Percentiles rank a stretch among this genome's conserved stretches.
Evolutionary conservation across 108 stramenopile genomes (phyloP).

Genomic region (Conticribra weissflogii): DNA sequence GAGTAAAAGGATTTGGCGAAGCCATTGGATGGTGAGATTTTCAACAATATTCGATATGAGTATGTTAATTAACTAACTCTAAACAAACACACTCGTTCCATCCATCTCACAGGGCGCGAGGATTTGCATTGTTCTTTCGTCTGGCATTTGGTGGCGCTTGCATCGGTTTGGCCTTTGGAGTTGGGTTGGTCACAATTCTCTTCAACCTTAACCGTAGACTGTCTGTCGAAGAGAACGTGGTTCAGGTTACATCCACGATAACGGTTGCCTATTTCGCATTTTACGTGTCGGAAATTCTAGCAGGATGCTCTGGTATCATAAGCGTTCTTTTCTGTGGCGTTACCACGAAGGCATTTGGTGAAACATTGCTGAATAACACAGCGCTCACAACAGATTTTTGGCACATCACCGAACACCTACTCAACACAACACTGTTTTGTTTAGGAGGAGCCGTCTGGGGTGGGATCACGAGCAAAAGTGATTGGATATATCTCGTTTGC

Average conservation of each 20-base stretch:
- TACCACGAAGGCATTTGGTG: slow-evolving; percentile 57
- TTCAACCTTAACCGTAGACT: slow-evolving; percentile 60
- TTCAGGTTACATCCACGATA: slow-evolving; percentile 81
- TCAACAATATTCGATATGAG: too few species aligned
- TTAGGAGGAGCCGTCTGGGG: slow-evolving; percentile 90
- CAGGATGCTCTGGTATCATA: slow-evolving; percentile 72
- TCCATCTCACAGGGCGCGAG: too few species aligned
- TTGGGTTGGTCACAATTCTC: slow-evolving; percentile 48
- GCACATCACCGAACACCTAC: slow-evolving; percentile 73
- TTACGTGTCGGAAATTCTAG: slow-evolving; percentile 71
- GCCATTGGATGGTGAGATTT: slow-evolving; percentile 33
- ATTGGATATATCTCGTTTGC: slow-evolving; percentile 68
- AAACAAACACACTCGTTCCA: too few species aligned
- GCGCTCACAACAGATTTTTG: slow-evolving; percentile 80
- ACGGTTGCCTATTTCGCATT: slow-evolving; percentile 82
- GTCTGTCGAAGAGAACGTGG: slow-evolving; percentile 53
- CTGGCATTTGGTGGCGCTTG: slow-evolving; percentile 80
- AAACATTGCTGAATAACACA: slow-evolving; percentile 60
- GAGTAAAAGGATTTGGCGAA: slow-evolving; percentile 20
- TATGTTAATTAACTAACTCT: too few species aligned
- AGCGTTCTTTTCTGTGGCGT: slow-evolving; percentile 77
- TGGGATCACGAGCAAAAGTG: slow-evolving; percentile 50
- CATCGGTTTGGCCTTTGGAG: slow-evolving; percentile 76
- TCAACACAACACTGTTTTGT: slow-evolving; percentile 91
- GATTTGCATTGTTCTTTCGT: slow-evolving; percentile 67